These are phyloP conservation scores for Cynara cardunculus DNA, from an alignment of 129 eudicot species.

Conservation along the genomic window DNA sequence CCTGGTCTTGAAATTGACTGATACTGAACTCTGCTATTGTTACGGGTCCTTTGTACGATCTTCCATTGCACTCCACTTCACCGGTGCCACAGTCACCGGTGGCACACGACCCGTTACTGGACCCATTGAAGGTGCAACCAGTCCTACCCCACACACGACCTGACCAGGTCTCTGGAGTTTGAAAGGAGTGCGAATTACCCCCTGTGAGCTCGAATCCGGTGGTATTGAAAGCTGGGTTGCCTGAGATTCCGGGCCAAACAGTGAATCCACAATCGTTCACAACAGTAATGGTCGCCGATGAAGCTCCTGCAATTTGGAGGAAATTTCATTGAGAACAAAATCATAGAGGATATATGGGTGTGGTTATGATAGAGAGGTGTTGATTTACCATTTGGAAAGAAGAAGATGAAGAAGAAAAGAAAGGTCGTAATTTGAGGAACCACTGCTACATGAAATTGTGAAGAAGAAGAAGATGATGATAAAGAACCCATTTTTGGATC, in stretches of 20 bases:
- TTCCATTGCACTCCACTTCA: not conserved
- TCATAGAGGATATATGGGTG: not conserved
- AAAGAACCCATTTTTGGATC: not conserved
- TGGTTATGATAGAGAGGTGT: not conserved
- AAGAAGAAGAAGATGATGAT: not conserved
- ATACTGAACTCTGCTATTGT: not conserved
- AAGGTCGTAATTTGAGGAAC: not conserved
- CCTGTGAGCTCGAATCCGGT: constrained; percentile 48
- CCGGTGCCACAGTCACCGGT: no score
- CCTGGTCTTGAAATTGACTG: not conserved
- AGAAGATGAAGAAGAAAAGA: not conserved
- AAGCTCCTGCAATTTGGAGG: constrained; percentile 6
- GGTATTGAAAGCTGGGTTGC: constrained; percentile 27
- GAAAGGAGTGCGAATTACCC: constrained; percentile 32
- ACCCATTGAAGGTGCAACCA: constrained; percentile 19
- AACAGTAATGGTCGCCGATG: constrained; percentile 41
- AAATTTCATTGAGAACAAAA: not conserved
- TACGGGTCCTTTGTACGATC: not conserved
- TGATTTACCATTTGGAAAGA: constrained; percentile 8
- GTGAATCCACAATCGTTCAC: constrained; percentile 43
- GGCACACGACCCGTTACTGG: no score
- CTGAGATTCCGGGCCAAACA: constrained; percentile 46
- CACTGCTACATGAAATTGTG: constrained; percentile 8
- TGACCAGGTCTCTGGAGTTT: constrained; percentile 44
- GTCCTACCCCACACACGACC: constrained; percentile 57